Percentiles rank a stretch among this genome's conserved stretches.
Evolutionary conservation across 2,329 filamentous ascomycete species (phyloP).

Genomic region (Verticillium tricorpus): DNA sequence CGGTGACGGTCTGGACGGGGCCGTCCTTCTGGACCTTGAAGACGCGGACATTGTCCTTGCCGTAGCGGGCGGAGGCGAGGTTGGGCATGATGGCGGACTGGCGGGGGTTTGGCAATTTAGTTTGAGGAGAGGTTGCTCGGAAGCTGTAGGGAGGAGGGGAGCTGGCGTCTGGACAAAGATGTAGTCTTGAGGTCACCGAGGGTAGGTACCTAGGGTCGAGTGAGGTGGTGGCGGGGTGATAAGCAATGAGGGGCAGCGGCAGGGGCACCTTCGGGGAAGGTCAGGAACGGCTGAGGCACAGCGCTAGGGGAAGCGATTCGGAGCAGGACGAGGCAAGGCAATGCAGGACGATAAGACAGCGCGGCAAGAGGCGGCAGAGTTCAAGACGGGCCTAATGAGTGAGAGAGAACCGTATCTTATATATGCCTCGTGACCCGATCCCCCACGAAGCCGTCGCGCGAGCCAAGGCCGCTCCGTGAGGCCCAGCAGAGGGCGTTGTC

Average conservation of each 20-base stretch:
- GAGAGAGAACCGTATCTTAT: neutral
- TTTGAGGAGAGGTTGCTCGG: neutral
- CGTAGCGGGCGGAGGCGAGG: slow-evolving; percentile 66
- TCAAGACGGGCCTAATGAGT: neutral
- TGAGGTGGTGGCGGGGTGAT: neutral
- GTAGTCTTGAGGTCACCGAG: neutral
- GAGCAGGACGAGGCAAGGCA: neutral
- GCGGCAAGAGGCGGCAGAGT: neutral
- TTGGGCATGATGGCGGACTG: slow-evolving; percentile 39
- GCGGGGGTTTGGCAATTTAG: neutral
- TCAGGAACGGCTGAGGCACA: neutral
- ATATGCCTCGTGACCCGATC: neutral
- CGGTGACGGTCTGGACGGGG: slow-evolving; percentile 78
- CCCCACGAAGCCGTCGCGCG: neutral
- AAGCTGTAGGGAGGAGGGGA: neutral
- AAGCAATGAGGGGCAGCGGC: neutral
- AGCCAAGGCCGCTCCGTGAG: neutral
- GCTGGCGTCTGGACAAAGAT: neutral
- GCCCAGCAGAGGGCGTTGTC: neutral
- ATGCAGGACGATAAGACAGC: neutral
- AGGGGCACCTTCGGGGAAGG: neutral
- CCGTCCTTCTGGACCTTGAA: slow-evolving; percentile 90
- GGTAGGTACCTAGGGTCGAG: neutral
- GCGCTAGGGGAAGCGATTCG: neutral
- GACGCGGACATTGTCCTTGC: slow-evolving; percentile 97